phyloP scores from a whole-genome alignment of 129 eudicot species.

The Glebionis coronaria region DNA sequence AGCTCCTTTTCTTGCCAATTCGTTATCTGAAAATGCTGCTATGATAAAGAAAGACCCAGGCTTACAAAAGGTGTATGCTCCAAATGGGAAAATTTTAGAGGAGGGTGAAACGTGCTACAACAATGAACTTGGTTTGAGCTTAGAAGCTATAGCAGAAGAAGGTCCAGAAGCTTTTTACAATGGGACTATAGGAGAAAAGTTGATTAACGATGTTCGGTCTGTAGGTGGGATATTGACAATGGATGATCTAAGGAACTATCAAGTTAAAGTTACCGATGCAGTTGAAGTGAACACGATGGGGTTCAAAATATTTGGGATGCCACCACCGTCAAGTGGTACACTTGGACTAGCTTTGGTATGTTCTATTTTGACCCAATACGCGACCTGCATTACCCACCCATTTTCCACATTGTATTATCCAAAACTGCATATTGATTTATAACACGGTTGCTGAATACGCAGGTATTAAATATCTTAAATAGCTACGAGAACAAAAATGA shows the following conservation, averaged over 20 bases:
- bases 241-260: conserved; percentile 79
- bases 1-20: conserved; percentile 56
- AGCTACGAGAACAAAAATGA: conserved; percentile 43
- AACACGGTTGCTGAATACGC: conserved; percentile 7
- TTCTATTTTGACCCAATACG: not conserved
- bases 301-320: conserved; percentile 82
- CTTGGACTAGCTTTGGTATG: conserved; percentile 80
- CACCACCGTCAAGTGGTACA: conserved; percentile 95
- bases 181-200: conserved; percentile 67
- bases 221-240: conserved; percentile 85
- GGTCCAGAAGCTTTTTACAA: conserved; percentile 77
- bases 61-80: conserved; percentile 61
- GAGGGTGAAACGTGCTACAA: conserved; percentile 80
- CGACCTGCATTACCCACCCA: not conserved
- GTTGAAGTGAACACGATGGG: conserved; percentile 73
- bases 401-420: too few relatives aligned
- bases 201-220: conserved; percentile 57
- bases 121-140: conserved; percentile 57
- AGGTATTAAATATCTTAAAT: conserved; percentile 71
- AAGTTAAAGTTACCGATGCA: conserved; percentile 61
- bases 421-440: not conserved
- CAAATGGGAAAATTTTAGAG: conserved; percentile 51
- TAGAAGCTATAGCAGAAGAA: conserved; percentile 73
- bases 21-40: conserved; percentile 23
- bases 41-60: conserved; percentile 57